A percentile compares a stretch with the other conserved stretches of the same genome.
phyloP scores from a whole-genome alignment of 495 filamentous ascomycete genomes.

The Penicillium salamii region DNA sequence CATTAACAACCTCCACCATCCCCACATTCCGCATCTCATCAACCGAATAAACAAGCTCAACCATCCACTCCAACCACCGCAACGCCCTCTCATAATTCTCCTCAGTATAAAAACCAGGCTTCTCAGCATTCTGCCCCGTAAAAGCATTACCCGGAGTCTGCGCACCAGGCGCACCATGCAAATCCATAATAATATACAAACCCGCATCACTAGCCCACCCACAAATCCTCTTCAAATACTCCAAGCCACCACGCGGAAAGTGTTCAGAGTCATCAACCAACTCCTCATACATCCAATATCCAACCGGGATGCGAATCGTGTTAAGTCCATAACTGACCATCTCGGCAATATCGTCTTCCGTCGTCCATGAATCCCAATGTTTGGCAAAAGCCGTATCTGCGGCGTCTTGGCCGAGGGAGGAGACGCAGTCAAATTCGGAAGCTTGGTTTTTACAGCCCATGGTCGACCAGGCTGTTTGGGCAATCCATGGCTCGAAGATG shows the following conservation, averaged over 20 bases:
- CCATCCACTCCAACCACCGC: constrained; percentile 59
- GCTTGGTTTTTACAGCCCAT: constrained; percentile 53
- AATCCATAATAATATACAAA: constrained; percentile 62
- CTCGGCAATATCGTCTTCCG: constrained; percentile 49
- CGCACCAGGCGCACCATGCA: constrained; percentile 61
- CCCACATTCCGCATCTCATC: constrained; percentile 54
- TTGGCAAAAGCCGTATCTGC: constrained; percentile 53
- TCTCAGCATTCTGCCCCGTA: constrained; percentile 51
- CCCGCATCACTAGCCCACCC: constrained; percentile 54
- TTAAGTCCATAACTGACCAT: constrained; percentile 57
- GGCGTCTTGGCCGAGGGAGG: constrained; percentile 47
- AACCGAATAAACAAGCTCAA: constrained; percentile 52
- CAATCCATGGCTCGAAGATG: constrained; percentile 61
- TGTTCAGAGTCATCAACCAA: constrained; percentile 55
- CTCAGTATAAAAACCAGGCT: constrained; percentile 52
- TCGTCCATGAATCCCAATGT: constrained; percentile 61
- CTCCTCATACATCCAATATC: constrained; percentile 61
- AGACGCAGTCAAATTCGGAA: constrained; percentile 59
- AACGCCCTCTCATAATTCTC: constrained; percentile 57
- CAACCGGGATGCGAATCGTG: constrained; percentile 60
- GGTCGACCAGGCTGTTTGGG: constrained; percentile 41
- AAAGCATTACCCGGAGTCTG: constrained; percentile 49
- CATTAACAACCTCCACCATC: constrained; percentile 59
- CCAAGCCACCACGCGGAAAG: constrained; percentile 55
- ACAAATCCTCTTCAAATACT: constrained; percentile 52